Conservation (phyloP, 192 early-diverging fungal species). For the Coemansia pectinata region DNA sequence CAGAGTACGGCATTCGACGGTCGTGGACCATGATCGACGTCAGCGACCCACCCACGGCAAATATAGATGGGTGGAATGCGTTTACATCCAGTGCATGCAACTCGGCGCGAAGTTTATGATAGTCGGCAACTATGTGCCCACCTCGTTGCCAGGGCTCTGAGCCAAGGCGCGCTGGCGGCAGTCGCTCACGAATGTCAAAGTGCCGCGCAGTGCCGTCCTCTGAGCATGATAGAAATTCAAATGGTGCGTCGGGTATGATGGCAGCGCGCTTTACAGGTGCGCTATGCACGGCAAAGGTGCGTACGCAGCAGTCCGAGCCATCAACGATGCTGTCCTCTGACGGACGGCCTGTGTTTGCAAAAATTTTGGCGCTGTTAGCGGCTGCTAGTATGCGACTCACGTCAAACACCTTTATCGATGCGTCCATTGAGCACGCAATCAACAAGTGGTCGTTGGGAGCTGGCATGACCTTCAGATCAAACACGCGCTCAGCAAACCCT, state of each 20-base stretch:
- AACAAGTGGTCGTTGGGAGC: conserved; percentile 59
- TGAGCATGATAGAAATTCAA: conserved; percentile 60
- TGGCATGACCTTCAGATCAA: conserved; percentile 71
- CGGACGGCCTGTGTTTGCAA: neutral
- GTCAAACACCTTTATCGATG: conserved; percentile 61
- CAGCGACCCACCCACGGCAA: conserved; percentile 63
- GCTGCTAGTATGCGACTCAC: conserved; percentile 17
- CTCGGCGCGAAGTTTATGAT: conserved; percentile 45
- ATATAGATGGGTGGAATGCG: conserved; percentile 48
- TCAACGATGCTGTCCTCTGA: neutral
- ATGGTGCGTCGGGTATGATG: conserved; percentile 46
- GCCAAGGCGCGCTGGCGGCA: conserved; percentile 4
- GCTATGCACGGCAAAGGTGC: conserved; percentile 56
- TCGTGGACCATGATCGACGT: conserved; percentile 56
- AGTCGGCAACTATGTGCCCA: conserved; percentile 51
- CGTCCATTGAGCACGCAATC: conserved; percentile 66
- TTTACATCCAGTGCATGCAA: conserved; percentile 58
- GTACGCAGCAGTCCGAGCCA: conserved; percentile 25
- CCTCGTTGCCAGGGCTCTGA: neutral
- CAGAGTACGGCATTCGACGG: conserved; percentile 43
- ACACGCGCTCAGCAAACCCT: conserved; percentile 78
- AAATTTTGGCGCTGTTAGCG: conserved; percentile 5
- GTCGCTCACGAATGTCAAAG: conserved; percentile 58
- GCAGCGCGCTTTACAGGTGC: conserved; percentile 57
- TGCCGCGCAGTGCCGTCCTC: conserved; percentile 63